Evolutionary conservation across 495 filamentous ascomycete species (phyloP), one percentile per base, ranked within the genome.

Genomic region (Glutinoglossum americanum): DNA sequence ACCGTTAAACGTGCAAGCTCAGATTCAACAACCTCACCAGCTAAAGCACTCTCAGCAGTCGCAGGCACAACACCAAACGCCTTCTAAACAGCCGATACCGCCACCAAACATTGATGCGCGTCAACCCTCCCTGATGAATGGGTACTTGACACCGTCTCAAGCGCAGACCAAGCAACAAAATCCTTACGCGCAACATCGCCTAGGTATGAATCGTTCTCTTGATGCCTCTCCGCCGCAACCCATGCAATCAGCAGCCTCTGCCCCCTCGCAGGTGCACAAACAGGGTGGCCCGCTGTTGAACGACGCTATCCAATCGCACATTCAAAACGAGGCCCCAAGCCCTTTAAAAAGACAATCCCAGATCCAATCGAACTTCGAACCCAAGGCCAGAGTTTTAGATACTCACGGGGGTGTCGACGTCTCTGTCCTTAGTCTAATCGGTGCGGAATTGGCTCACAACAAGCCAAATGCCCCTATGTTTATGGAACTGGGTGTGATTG

Each of bases 401-500:
- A 72, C 76, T 0, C 80, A 79, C 66, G 85, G 84, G 11, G 83
- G 84, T 1, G 70, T 87, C 57, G 73, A 80, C 56, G 68, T 82
- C 10, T 73, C 75, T 48, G 76, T 81, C 33, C 70, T 84, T 60
- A 72, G 70, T 48, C 76, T 76, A 56, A 65, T 85, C 59, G 80
- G 84, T 21, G 71, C 73, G 47, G 80, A 85, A 28, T 69, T 93
- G 23, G 68, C 73, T 27, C 73, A 71, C 59, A 69, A 76, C 61
- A 84, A 79, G 63, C 86, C 87, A 0, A 81, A 80, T 60, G 73
- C 89, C 45, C 92, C 92, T 2, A 67, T 71, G 0, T 75, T 85
- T n/a, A 69, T 73, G 3, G 90, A 98, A 62, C 72, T 96, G 30
- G 92, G 92, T 11, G 72, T 84, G 17, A 81, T 98, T 57, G 89